phyloP scores from a whole-genome alignment of 1,284 basidiomycete genomes.

The Fomitopsis palustris region DNA sequence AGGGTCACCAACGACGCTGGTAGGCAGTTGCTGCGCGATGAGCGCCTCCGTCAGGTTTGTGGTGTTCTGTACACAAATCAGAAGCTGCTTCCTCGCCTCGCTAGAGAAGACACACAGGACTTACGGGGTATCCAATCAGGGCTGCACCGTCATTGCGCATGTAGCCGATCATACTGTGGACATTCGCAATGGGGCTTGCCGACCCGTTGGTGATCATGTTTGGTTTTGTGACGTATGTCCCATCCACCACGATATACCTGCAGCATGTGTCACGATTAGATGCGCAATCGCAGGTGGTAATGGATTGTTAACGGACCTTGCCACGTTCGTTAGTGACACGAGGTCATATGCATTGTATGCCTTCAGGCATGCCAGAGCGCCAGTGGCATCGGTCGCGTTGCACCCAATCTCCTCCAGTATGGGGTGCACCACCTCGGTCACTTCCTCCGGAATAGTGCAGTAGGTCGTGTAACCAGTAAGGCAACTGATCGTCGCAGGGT shows the following conservation, averaged over 20 bases:
- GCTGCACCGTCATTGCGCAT: conserved; percentile 37
- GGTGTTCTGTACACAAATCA: conserved; percentile 8
- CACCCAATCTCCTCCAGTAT: conserved; percentile 35
- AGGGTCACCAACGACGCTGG: conserved; percentile 20
- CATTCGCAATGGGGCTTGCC: conserved; percentile 35
- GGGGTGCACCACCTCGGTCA: conserved; percentile 26
- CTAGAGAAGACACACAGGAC: neutral
- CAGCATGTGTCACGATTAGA: neutral
- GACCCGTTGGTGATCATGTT: conserved; percentile 36
- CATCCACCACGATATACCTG: conserved; percentile 44
- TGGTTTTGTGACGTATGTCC: conserved; percentile 35
- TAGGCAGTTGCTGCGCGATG: conserved; percentile 18
- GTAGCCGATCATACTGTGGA: conserved; percentile 45
- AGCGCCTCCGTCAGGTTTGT: conserved; percentile 20
- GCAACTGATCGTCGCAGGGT: conserved; percentile 42
- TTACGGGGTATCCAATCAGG: conserved; percentile 29
- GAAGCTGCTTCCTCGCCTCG: neutral
- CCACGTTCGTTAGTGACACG: conserved; percentile 29
- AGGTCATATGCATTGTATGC: conserved; percentile 29
- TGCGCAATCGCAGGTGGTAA: conserved; percentile 7
- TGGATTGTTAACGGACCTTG: conserved; percentile 22
- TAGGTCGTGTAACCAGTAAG: conserved; percentile 38
- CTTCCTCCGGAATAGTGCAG: conserved; percentile 31
- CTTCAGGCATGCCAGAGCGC: conserved; percentile 30
- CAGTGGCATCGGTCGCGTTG: conserved; percentile 17